Base-by-base conservation (phyloP, 108 stramenopile species). In the Pseudonitzschia multiseries region DNA sequence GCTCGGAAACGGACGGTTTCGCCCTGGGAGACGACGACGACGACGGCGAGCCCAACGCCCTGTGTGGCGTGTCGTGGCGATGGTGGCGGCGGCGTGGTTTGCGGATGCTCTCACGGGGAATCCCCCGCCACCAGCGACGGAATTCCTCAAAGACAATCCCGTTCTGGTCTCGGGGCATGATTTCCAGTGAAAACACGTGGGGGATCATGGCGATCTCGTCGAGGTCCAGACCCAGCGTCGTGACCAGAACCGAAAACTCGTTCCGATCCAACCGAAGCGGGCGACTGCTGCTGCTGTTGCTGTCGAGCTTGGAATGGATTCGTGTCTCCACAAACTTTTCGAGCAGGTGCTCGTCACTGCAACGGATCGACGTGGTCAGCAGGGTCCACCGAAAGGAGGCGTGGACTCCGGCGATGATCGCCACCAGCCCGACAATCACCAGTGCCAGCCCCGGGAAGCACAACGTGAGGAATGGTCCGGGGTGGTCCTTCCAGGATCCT, bases 201-300 rank as follows among this genome's bases (percentile, higher is more conserved):
- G 57, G 57, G 21, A 59, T 59, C 24, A 59, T 5, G 3, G 28
- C 27, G 10, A 5, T 59, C 26, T 83, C 83, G 71, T 84, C 86
- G 44, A 84, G 77, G 33, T 87, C 86, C 68, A 87, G 42, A 14
- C 82, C 83, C 28, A 87, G 64, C 56, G 60, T 57, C 59, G 68
- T 66, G 48, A 87, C 60, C 57, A 87, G 62, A n/a, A 69, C 53
- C 14, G 78, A 76, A 65, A 87, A 87, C 41, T 75, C 78, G 43
- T 71, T 27, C 27, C 26, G 57, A 27, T 59, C 14, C 29, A 59
- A 0, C 29, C 57, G 24, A 5, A 59, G 15, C 15, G 26, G 21
- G 28, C 26, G 9, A 62, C 84, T 78, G 21, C 59, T 36, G 20
- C 9, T 51, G 20, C 3, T n/a, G 20, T n/a, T n/a, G 18, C 46